Conservation (phyloP, 345 rosid genomes). For the Nasturtium officinale region DNA sequence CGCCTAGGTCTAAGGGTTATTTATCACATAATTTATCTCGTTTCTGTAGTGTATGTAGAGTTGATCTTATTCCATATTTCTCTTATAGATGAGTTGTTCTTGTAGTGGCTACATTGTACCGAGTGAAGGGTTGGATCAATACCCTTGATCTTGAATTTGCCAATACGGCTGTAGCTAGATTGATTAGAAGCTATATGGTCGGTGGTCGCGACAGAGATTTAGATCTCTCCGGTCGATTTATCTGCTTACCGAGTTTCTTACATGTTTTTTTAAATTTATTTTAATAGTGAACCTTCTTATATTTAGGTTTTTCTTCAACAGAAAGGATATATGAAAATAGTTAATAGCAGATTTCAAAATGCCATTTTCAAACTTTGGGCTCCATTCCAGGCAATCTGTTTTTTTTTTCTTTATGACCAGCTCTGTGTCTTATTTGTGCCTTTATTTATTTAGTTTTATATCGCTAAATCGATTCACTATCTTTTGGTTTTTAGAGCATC, state of each 20-base stretch:
- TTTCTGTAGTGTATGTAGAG: too few relatives aligned
- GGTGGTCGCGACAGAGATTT: constrained; percentile 55
- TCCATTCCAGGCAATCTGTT: constrained; percentile 38
- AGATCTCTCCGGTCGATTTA: constrained; percentile 50
- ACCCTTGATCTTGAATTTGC: constrained; percentile 64
- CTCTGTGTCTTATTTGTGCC: constrained; percentile 39
- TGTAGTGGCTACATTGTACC: constrained; percentile 67
- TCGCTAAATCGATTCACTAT: not conserved
- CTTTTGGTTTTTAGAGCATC: not conserved
- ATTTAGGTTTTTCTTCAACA: not conserved
- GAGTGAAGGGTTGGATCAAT: constrained; percentile 50
- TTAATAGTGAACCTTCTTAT: too few relatives aligned
- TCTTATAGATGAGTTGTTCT: not conserved
- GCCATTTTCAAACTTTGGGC: not conserved
- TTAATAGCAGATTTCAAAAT: not conserved
- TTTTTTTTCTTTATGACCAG: constrained; percentile 26
- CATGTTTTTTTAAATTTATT: constrained; percentile 38
- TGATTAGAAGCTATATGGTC: constrained; percentile 70
- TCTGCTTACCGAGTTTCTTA: constrained; percentile 96
- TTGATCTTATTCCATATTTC: rapidly evolving
- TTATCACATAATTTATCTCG: not conserved
- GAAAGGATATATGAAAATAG: constrained; percentile 36
- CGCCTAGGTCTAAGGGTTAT: constrained; percentile 5
- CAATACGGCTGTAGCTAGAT: constrained; percentile 74
- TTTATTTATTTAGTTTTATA: not conserved